These are phyloP conservation scores for Platanthera guangdongensis DNA, from an alignment of 106 monocot genomes.

Conservation along the genomic window DNA sequence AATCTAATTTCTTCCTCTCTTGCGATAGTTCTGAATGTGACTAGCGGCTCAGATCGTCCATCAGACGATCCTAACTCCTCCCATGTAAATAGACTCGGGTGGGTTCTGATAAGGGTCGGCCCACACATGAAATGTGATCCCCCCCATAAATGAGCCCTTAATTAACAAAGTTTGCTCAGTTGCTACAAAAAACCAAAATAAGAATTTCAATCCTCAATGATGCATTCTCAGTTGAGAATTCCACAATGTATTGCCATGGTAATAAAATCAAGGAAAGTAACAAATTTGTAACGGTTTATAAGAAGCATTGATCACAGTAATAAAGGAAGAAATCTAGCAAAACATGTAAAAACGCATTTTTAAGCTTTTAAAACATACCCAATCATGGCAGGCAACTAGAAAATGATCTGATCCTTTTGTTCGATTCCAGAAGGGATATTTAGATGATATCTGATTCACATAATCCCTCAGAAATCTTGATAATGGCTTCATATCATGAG, in stretches of 20 bases:
- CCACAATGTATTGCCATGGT: not conserved
- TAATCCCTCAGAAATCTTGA: conserved; percentile 59
- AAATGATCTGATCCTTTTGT: conserved; percentile 83
- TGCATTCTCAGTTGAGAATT: not conserved
- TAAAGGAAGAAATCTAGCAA: not conserved
- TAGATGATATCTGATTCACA: conserved; percentile 50
- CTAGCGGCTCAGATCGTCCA: too few species aligned
- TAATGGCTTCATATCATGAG: conserved; percentile 60
- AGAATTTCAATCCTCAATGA: not conserved
- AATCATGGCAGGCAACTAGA: conserved; percentile 95
- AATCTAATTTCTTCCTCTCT: too few species aligned
- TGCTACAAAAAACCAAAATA: not conserved
- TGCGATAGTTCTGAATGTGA: too few species aligned
- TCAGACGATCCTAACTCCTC: too few species aligned
- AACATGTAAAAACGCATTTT: not conserved
- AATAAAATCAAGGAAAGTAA: not conserved
- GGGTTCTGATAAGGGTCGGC: too few species aligned
- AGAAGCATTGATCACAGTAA: not conserved
- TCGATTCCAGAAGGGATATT: conserved; percentile 87
- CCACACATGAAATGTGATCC: too few species aligned
- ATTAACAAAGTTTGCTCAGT: not conserved
- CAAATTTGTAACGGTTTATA: not conserved
- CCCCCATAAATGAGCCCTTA: too few species aligned
- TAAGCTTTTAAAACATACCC: conserved; percentile 44
- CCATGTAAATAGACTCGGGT: too few species aligned